Percentiles rank a stretch among this genome's conserved stretches.
Evolutionary conservation across 2,329 filamentous ascomycete genomes (phyloP).

Genomic region (Epichloe bromicola): DNA sequence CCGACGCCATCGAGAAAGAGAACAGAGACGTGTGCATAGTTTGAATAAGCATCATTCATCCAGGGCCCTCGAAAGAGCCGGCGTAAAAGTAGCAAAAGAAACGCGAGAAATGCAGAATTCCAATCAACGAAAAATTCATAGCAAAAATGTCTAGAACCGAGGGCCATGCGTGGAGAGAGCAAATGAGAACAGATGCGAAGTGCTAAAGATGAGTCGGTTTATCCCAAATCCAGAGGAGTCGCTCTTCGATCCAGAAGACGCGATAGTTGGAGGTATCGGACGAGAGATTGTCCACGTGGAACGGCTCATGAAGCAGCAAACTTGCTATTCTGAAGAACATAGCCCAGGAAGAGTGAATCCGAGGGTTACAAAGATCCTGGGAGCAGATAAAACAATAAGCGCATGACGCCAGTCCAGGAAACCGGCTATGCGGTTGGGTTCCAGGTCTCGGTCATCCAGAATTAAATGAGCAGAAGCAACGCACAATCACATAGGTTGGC

Average conservation of each 20-base stretch:
- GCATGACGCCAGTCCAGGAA: constrained; percentile 15
- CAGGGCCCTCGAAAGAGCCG: constrained; percentile 9
- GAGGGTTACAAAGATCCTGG: constrained; percentile 11
- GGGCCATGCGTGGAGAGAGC: background rate
- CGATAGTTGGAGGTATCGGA: constrained; percentile 11
- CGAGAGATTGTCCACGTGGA: constrained; percentile 14
- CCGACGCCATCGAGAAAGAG: constrained; percentile 14
- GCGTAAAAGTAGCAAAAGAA: background rate
- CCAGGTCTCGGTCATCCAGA: constrained; percentile 16
- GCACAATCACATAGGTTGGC: constrained; percentile 13
- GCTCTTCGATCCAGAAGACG: constrained; percentile 7
- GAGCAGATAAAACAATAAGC: constrained; percentile 11
- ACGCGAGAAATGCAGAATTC: background rate
- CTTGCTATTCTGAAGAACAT: constrained; percentile 16
- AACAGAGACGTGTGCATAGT: constrained; percentile 2
- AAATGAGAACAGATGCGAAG: constrained; percentile 1
- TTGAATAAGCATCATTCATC: constrained; percentile 22
- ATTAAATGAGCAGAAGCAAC: constrained; percentile 14
- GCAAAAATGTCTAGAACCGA: constrained; percentile 4
- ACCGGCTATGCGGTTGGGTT: constrained; percentile 10
- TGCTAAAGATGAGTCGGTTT: constrained; percentile 2
- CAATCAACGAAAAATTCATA: constrained; percentile 14
- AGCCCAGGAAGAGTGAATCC: constrained; percentile 13
- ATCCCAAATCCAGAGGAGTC: constrained; percentile 1
- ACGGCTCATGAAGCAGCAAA: constrained; percentile 16